phyloP scores from a whole-genome alignment of 108 stramenopile species.

The Skeletonema tropicum region DNA sequence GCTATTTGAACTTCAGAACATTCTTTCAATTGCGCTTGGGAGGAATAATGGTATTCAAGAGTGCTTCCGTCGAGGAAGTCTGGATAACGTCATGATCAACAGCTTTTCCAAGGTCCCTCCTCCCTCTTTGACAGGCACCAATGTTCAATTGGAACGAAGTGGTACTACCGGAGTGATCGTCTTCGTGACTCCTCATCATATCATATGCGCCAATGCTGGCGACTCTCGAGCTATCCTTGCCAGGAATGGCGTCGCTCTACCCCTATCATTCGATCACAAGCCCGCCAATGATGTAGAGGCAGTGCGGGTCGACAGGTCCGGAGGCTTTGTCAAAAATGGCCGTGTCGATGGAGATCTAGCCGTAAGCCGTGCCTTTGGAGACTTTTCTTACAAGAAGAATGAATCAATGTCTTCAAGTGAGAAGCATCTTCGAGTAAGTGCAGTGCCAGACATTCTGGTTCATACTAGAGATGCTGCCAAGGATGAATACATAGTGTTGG shows the following conservation, averaged over 20 bases:
- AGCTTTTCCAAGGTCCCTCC: slow-evolving; percentile 24
- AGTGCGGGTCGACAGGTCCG: slow-evolving; percentile 68
- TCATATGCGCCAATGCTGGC: slow-evolving; percentile 96
- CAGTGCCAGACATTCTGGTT: slow-evolving; percentile 81
- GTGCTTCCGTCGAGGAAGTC: slow-evolving; percentile 30
- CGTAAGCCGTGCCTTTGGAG: slow-evolving; percentile 95
- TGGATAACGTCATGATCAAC: slow-evolving; percentile 22
- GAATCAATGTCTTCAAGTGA: slow-evolving; percentile 4
- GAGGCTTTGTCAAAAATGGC: slow-evolving; percentile 81
- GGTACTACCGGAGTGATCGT: slow-evolving; percentile 92
- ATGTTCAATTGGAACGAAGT: slow-evolving; percentile 59
- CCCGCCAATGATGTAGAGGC: slow-evolving; percentile 81
- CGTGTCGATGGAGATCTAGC: slow-evolving; percentile 97
- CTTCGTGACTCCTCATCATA: slow-evolving; percentile 86
- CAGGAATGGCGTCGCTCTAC: slow-evolving; percentile 55
- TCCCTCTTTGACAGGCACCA: slow-evolving; percentile 12
- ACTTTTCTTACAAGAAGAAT: slow-evolving; percentile 79
- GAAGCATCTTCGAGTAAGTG: slow-evolving; percentile 82
- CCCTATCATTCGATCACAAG: slow-evolving; percentile 96
- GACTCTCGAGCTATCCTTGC: slow-evolving; percentile 91
- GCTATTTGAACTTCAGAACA: slow-evolving; percentile 22
- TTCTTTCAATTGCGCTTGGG: slow-evolving; percentile 18
- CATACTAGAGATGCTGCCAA: slow-evolving; percentile 57
- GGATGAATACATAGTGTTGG: slow-evolving; percentile 79
- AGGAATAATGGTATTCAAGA: slow-evolving; percentile 6